Conservation (phyloP, 2,329 filamentous ascomycete genomes). For the Lachnellula willkommii region DNA sequence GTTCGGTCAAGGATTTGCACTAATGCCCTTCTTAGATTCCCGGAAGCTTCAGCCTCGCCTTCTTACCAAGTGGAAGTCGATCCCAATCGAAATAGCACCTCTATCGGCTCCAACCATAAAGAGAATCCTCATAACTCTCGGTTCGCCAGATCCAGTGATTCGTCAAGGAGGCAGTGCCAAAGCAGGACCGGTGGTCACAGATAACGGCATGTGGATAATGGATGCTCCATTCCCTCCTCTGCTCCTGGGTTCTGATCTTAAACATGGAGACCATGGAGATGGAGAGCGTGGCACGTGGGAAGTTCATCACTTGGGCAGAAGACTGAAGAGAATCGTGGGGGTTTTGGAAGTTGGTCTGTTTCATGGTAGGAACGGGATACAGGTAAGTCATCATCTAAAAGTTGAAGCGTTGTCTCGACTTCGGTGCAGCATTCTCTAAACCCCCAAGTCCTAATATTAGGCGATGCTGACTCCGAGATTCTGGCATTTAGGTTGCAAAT, state of each 20-base stretch:
- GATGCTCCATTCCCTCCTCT: slow-evolving; percentile 83
- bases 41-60: slow-evolving; percentile 79
- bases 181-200: slow-evolving; percentile 76
- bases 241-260: slow-evolving; percentile 52
- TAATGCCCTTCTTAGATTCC: slow-evolving; percentile 55
- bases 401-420: too few relatives aligned
- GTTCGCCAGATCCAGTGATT: slow-evolving; percentile 64
- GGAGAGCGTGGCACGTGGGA: slow-evolving; percentile 70
- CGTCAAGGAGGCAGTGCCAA: slow-evolving; percentile 70
- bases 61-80: slow-evolving; percentile 69
- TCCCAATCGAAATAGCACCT: slow-evolving; percentile 92
- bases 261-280: slow-evolving; percentile 41
- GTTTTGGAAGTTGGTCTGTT: slow-evolving; percentile 93
- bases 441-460: too few relatives aligned
- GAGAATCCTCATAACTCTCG: slow-evolving; percentile 64
- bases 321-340: slow-evolving; percentile 76
- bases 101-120: slow-evolving; percentile 75
- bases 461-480: too few relatives aligned
- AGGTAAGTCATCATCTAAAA: too few relatives aligned
- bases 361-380: slow-evolving; percentile 65
- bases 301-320: slow-evolving; percentile 65
- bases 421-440: too few relatives aligned
- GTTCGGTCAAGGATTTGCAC: not conserved
- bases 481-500: slow-evolving; percentile 51
- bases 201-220: slow-evolving; percentile 84